Base-by-base conservation (phyloP, 768 basidiomycete species). In the Mycena albidolilacea region DNA sequence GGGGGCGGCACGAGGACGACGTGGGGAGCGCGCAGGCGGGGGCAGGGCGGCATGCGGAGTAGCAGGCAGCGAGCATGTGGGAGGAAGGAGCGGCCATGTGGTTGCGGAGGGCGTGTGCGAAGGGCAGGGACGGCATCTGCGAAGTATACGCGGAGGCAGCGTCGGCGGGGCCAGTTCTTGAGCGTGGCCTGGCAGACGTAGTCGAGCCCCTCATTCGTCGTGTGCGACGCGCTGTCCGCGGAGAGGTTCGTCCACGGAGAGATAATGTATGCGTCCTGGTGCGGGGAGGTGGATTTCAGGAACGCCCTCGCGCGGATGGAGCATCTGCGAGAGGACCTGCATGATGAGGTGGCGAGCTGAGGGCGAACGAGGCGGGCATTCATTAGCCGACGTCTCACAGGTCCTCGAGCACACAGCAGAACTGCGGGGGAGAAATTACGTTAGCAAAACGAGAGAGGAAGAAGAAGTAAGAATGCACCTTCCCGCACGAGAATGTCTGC, bases 371-470 rank as follows among this genome's bases (percentile, higher is more conserved):
- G n/a, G n/a, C n/a, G n/a, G 23, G 23, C 23, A 2, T 23, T 23
- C 23, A 23, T 84, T 64, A 97, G 65, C 96, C 89, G 78, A 98
- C 91, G 80, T 97, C 95, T 97, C 97, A 97, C 64, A 98, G 87
- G 73, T 99, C 97, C 84, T 99, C 97, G 65, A 97, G 85, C 5
- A 94, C 92, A 78, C 95, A 96, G 80, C 95, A 96, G 81, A 97
- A 95, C 95, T 97, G 63, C 35, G 57, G 10, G 10, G 50, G 23
- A 44, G n/a, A 43, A 30, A 72, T 65, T 43, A 23, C 21, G 5
- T 9, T 21, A n/a, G 3, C 46, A n/a, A 12, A 41, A 41, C 38
- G 57, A 57, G 64, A 39, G n/a, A 14, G n/a, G 9, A 19, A 7
- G 48, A 19, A 50, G 1, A 1, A 23, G 48, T 9, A 17, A 17